A percentile compares a stretch with the other conserved stretches of the same genome.
These are phyloP conservation scores for Citrullus mucosospermus DNA, from an alignment of 306 rosid species.

Conservation along the genomic window DNA sequence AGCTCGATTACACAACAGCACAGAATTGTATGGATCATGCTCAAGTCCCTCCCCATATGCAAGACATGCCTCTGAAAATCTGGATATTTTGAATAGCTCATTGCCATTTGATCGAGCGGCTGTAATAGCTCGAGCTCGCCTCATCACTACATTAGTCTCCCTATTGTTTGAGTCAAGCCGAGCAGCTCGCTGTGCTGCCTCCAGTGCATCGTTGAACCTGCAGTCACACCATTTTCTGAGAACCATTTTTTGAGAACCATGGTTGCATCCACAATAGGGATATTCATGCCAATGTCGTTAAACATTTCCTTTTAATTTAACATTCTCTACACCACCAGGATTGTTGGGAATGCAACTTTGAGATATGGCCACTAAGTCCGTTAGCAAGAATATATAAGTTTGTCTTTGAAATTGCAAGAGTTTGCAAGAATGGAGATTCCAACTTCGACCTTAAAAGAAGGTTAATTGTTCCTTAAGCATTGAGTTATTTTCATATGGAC, in stretches of 20 bases:
- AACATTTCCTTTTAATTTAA: not conserved
- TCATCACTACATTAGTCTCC: conserved; percentile 34
- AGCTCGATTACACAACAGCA: conserved; percentile 70
- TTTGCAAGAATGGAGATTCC: not conserved
- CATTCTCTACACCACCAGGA: not conserved
- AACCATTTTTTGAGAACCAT: not conserved
- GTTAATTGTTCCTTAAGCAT: not conserved
- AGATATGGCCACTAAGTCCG: no score
- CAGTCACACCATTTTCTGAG: not conserved
- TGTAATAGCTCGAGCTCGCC: conserved; percentile 32
- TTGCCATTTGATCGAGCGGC: conserved; percentile 63
- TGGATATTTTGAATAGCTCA: conserved; percentile 51
- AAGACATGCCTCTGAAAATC: conserved; percentile 54
- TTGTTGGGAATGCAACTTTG: no score
- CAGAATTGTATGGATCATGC: conserved; percentile 47
- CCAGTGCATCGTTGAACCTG: conserved; percentile 72
- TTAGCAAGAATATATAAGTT: not conserved
- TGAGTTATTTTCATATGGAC: not conserved
- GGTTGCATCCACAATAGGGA: not conserved
- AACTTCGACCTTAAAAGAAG: no score
- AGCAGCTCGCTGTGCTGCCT: conserved; percentile 41
- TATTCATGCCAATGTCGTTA: not conserved
- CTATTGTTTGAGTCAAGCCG: conserved; percentile 52
- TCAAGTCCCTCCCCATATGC: conserved; percentile 79
- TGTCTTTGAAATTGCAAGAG: not conserved